Conservation (phyloP, 768 basidiomycete species). For the Neoboletus subvelutipes region DNA sequence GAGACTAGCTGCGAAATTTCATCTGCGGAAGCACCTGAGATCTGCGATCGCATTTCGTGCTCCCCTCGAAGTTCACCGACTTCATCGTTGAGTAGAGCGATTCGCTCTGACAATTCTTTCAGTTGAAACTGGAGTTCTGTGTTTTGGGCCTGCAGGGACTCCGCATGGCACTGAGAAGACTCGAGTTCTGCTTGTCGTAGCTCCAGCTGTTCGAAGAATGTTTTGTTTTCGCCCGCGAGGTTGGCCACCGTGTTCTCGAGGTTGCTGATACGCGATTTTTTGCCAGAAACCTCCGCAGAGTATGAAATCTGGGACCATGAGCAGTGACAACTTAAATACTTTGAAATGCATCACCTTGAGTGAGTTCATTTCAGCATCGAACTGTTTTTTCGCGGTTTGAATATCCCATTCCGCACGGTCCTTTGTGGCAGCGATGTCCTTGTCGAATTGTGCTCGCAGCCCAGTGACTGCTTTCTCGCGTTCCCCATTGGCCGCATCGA, state of each 20-base stretch:
- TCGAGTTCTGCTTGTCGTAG: constrained; percentile 88
- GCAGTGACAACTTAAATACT: constrained; percentile 7
- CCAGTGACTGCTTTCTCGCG: constrained; percentile 60
- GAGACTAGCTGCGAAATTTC: constrained; percentile 74
- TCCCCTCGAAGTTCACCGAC: constrained; percentile 61
- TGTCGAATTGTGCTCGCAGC: constrained; percentile 69
- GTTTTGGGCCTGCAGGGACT: constrained; percentile 72
- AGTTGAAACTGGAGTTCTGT: constrained; percentile 87
- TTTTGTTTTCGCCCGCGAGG: constrained; percentile 71
- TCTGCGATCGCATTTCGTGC: constrained; percentile 44
- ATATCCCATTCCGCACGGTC: constrained; percentile 79
- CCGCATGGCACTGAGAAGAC: constrained; percentile 72
- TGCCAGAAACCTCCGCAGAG: constrained; percentile 61
- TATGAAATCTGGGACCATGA: constrained; percentile 54
- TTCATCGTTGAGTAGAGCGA: constrained; percentile 70
- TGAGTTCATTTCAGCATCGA: constrained; percentile 72
- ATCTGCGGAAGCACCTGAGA: constrained; percentile 49
- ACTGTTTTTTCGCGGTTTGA: constrained; percentile 60
- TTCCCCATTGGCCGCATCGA: constrained; percentile 59
- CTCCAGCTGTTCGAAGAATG: constrained; percentile 85
- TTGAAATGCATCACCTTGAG: constrained; percentile 53
- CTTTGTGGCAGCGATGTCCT: constrained; percentile 57
- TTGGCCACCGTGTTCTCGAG: constrained; percentile 72
- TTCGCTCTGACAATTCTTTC: constrained; percentile 73
- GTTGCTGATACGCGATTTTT: constrained; percentile 59